Evolutionary conservation across 78 protist genomes (phyloP).

Genomic region (Speleostelium caveatum): DNA sequence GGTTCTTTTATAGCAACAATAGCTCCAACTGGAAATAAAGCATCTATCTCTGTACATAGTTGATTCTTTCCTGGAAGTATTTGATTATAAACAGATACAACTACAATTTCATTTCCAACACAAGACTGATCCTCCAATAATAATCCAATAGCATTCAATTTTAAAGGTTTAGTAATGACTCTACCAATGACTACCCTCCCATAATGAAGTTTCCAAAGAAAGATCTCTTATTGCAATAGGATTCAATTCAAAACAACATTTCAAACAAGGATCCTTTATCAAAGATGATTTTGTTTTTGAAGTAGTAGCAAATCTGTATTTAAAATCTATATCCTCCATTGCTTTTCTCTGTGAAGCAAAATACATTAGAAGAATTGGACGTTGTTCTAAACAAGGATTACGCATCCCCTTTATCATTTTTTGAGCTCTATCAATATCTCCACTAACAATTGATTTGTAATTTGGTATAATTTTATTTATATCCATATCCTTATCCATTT

Average conservation of each 20-base stretch:
- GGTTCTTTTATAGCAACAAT: slow-evolving; percentile 21
- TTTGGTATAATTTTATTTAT: no score
- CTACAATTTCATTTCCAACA: not conserved
- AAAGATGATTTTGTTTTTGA: not conserved
- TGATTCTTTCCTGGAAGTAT: not conserved
- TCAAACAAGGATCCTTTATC: not conserved
- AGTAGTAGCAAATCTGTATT: not conserved
- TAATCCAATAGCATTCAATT: not conserved
- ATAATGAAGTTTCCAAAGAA: slow-evolving; percentile 2
- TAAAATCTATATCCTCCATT: not conserved
- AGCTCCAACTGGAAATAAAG: slow-evolving; percentile 9
- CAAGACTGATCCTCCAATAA: slow-evolving; percentile 11
- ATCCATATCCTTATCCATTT: no score
- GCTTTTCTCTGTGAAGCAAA: not conserved
- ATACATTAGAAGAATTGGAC: not conserved
- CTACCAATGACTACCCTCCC: slow-evolving; percentile 1
- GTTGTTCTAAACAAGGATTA: not conserved
- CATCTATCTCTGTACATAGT: not conserved
- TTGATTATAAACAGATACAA: not conserved
- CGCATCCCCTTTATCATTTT: not conserved
- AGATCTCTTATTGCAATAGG: slow-evolving; percentile 1
- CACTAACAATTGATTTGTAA: no score
- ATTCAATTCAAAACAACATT: not conserved
- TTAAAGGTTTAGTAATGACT: not conserved
- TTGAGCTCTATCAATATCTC: not conserved